phyloP scores from a whole-genome alignment of 179 eudicot species.

The Spinacia oleracea region DNA sequence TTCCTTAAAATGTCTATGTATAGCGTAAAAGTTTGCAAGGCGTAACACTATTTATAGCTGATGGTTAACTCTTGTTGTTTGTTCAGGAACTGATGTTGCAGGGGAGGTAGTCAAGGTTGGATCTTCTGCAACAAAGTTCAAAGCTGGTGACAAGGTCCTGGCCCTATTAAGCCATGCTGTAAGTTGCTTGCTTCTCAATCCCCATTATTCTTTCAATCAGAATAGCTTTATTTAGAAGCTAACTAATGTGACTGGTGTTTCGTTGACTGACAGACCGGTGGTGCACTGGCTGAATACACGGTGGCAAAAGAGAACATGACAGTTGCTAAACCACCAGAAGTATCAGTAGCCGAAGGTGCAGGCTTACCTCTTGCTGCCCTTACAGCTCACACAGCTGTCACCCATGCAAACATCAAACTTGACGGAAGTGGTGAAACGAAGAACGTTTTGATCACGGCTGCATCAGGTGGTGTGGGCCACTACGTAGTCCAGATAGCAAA shows the following conservation, averaged over 20 bases:
- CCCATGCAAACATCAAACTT: slow-evolving; percentile 45
- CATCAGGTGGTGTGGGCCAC: slow-evolving; percentile 71
- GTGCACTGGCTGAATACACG: slow-evolving; percentile 65
- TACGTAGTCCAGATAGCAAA: slow-evolving; percentile 71
- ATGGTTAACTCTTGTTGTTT: slow-evolving; percentile 6
- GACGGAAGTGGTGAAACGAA: slow-evolving; percentile 45
- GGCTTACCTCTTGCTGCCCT: slow-evolving; percentile 48
- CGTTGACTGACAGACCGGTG: slow-evolving; percentile 47
- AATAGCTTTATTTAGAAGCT: neutral
- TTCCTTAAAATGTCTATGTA: neutral
- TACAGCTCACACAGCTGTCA: slow-evolving; percentile 56
- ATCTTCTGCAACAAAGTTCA: slow-evolving; percentile 53
- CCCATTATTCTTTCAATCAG: neutral
- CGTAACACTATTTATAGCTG: neutral
- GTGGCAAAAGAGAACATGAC: slow-evolving; percentile 51
- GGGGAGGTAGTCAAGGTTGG: slow-evolving; percentile 79
- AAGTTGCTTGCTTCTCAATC: slow-evolving; percentile 23
- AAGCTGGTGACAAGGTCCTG: slow-evolving; percentile 76
- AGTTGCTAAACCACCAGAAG: slow-evolving; percentile 51
- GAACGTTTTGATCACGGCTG: slow-evolving; percentile 64
- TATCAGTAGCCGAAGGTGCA: slow-evolving; percentile 58
- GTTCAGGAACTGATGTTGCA: slow-evolving; percentile 65
- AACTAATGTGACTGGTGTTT: slow-evolving; percentile 2
- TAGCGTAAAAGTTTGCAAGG: neutral
- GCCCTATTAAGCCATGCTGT: slow-evolving; percentile 50